Conservation (phyloP, 1,139 yeast genomes). For the Zygosaccharomyces pseudobailii region DNA sequence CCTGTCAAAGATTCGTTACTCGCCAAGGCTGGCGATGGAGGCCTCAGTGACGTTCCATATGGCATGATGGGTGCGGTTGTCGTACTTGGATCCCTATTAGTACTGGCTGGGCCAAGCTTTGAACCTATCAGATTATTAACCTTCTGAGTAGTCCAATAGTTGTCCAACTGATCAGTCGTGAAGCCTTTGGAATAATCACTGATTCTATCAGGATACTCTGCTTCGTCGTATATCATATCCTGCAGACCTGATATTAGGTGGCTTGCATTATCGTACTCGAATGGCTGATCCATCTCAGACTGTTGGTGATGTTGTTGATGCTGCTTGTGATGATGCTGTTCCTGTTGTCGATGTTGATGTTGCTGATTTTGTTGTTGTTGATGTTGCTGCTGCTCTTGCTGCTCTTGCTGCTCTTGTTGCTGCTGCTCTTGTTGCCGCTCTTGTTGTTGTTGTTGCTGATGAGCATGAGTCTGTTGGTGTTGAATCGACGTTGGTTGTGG, state of each 20-base stretch:
- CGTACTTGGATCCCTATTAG: conserved; percentile 6
- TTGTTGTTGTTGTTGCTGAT: no score
- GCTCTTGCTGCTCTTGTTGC: no score
- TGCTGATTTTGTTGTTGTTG: background rate
- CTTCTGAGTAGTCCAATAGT: conserved; percentile 27
- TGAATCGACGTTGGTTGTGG: background rate
- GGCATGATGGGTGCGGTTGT: conserved; percentile 5
- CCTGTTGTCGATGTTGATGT: background rate
- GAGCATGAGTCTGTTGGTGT: no score
- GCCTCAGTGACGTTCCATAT: conserved; percentile 2
- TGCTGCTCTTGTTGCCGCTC: no score
- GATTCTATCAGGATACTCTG: conserved; percentile 28
- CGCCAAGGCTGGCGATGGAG: conserved; percentile 7
- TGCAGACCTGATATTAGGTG: conserved; percentile 32
- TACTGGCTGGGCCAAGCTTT: background rate
- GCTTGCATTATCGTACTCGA: conserved; percentile 30
- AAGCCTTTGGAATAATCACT: conserved; percentile 31
- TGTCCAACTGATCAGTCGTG: conserved; percentile 33
- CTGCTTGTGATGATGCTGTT: conserved; percentile 6
- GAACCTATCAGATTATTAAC: background rate
- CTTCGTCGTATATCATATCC: conserved; percentile 32
- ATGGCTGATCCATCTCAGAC: conserved; percentile 16
- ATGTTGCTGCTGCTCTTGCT: background rate
- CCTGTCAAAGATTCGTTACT: conserved; percentile 15
- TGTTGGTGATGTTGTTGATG: conserved; percentile 13